A percentile compares a stretch with the other conserved stretches of the same genome.
These are phyloP conservation scores for Ophiostoma montium DNA, from an alignment of 2,329 filamentous ascomycete genomes.

Conservation along the genomic window DNA sequence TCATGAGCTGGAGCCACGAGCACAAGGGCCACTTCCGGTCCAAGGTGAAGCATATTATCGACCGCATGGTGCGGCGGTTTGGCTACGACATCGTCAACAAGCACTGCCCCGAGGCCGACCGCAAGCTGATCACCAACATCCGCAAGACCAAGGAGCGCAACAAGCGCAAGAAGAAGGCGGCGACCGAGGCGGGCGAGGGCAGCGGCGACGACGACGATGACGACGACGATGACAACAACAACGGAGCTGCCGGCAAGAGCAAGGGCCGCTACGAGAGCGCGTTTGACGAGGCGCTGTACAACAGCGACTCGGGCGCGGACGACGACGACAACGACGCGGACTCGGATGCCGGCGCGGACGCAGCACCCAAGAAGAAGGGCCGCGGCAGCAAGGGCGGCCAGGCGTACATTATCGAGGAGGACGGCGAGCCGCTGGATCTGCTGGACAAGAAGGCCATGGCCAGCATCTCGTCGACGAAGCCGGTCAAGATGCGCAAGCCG, in stretches of 20 bases:
- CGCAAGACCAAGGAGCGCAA: constrained; percentile 84
- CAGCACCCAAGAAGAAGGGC: constrained; percentile 24
- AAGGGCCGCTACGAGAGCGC: constrained; percentile 71
- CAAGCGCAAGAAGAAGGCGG: constrained; percentile 74
- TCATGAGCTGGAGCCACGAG: constrained; percentile 94
- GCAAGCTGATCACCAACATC: constrained; percentile 85
- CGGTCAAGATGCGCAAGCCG: constrained; percentile 46
- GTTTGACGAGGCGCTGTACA: constrained; percentile 90
- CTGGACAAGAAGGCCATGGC: constrained; percentile 79
- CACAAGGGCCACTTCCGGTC: constrained; percentile 95
- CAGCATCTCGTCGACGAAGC: constrained; percentile 86
- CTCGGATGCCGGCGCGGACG: background rate
- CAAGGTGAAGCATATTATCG: constrained; percentile 96
- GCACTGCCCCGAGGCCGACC: constrained; percentile 70
- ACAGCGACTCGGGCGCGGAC: constrained; percentile 49
- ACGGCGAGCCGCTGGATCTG: constrained; percentile 88
- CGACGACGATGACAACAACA: constrained; percentile 41
- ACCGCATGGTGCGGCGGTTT: constrained; percentile 85
- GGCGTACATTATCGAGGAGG: constrained; percentile 85
- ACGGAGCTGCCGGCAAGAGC: constrained; percentile 32
- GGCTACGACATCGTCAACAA: constrained; percentile 69
- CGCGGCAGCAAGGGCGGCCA: constrained; percentile 45
- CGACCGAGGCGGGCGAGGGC: constrained; percentile 34
- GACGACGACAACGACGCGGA: background rate
- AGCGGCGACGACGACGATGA: constrained; percentile 38